Evolutionary conservation across 345 rosid species (phyloP).

Genomic region (Rhodomyrtus tomentosa): DNA sequence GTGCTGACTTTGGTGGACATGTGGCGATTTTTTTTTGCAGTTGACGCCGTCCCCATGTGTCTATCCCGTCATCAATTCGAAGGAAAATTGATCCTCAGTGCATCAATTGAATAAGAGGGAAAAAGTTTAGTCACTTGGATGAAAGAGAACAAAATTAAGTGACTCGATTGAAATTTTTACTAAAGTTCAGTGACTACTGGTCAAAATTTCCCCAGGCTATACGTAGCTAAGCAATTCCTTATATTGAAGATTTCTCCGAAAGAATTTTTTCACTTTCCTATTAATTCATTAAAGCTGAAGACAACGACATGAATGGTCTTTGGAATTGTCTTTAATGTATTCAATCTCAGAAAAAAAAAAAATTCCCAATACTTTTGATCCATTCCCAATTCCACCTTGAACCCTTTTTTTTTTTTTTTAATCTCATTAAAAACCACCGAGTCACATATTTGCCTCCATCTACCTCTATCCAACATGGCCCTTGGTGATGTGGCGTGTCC

Average conservation of each 20-base stretch:
- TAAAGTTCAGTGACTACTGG: not conserved
- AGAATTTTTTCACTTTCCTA: not conserved
- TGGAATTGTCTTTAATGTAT: too few relatives aligned
- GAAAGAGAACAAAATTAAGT: not conserved
- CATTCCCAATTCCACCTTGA: too few relatives aligned
- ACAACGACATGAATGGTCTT: too few relatives aligned
- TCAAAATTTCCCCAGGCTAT: not conserved
- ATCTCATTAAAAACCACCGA: too few relatives aligned
- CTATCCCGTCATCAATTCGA: not conserved
- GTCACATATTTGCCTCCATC: too few relatives aligned
- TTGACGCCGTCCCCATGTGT: not conserved
- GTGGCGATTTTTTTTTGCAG: not conserved
- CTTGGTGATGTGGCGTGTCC: too few relatives aligned
- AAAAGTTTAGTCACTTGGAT: not conserved
- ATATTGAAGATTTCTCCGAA: not conserved
- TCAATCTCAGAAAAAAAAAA: too few relatives aligned
- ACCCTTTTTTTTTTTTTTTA: too few relatives aligned
- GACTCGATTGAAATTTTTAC: not conserved
- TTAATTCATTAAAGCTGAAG: not conserved
- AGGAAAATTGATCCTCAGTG: not conserved
- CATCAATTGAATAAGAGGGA: not conserved
- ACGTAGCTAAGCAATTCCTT: not conserved
- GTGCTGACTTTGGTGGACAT: too few relatives aligned
- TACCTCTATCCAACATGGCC: too few relatives aligned
- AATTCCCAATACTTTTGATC: too few relatives aligned